Percentiles rank a stretch among this genome's conserved stretches.
Evolutionary conservation across 108 stramenopile species (phyloP).

Genomic region (Nannochloropsis salina): DNA sequence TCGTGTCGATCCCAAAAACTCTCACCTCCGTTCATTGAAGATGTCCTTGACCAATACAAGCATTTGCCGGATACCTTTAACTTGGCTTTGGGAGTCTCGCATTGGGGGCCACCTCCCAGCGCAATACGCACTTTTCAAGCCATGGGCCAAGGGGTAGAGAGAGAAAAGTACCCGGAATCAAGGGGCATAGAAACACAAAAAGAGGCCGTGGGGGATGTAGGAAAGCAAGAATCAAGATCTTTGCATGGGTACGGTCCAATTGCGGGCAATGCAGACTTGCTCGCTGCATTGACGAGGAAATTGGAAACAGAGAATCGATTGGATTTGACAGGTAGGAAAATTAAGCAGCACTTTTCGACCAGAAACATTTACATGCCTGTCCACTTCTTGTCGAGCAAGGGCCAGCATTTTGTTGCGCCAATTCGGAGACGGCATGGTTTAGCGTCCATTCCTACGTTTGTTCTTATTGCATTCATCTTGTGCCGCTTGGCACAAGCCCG

Average conservation of each 20-base stretch:
- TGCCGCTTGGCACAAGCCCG: too few relatives aligned
- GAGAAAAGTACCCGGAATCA: neutral
- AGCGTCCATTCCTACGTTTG: too few relatives aligned
- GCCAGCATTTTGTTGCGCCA: too few relatives aligned
- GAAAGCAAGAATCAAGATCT: neutral
- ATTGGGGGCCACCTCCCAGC: slow-evolving; percentile 41
- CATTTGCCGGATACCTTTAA: slow-evolving; percentile 31
- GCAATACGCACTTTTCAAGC: slow-evolving; percentile 25
- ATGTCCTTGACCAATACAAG: slow-evolving; percentile 35
- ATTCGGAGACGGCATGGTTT: too few relatives aligned
- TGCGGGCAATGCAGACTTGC: slow-evolving; percentile 29
- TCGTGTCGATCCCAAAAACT: neutral
- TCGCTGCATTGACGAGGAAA: slow-evolving; percentile 27
- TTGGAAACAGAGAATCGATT: slow-evolving; percentile 36
- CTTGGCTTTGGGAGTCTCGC: slow-evolving; percentile 41
- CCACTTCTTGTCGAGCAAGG: too few relatives aligned
- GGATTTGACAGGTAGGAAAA: slow-evolving; percentile 40
- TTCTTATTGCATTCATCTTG: too few relatives aligned
- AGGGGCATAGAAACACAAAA: neutral
- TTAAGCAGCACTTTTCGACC: neutral
- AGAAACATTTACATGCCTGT: too few relatives aligned
- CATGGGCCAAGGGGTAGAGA: neutral
- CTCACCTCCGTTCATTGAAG: slow-evolving; percentile 30
- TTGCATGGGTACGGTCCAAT: slow-evolving; percentile 40
- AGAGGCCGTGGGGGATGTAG: neutral